Conservation (phyloP, 73 alveolate species). For the Diophrys appendiculata region DNA sequence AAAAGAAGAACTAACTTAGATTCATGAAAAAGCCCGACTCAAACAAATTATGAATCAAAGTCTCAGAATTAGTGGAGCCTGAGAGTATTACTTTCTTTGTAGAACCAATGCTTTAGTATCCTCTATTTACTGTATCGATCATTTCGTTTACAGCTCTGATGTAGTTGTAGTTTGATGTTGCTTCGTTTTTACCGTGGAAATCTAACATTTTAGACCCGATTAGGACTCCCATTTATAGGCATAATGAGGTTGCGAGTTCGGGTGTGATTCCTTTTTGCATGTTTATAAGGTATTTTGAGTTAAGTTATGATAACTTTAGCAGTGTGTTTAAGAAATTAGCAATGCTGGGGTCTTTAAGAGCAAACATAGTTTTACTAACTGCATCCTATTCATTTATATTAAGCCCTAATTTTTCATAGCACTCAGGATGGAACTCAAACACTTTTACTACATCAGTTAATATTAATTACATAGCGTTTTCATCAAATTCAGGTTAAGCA, state of each 20-base stretch:
- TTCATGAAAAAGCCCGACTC: slow-evolving; percentile 17
- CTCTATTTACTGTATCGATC: not conserved
- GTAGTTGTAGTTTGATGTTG: not conserved
- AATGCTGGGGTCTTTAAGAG: not conserved
- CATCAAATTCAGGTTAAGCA: not conserved
- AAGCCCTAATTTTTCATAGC: not conserved
- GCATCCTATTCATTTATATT: not conserved
- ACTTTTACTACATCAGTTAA: not conserved
- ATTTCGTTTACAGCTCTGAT: not conserved
- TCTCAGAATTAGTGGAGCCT: not conserved
- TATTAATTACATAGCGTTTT: not conserved
- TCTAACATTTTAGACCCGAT: not conserved
- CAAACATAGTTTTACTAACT: not conserved
- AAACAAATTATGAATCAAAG: not conserved
- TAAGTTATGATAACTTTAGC: not conserved
- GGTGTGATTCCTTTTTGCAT: not conserved
- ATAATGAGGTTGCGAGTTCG: not conserved
- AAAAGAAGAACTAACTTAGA: slow-evolving; percentile 5
- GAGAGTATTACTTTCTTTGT: not conserved
- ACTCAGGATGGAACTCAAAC: not conserved
- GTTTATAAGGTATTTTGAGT: not conserved
- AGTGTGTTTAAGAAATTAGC: not conserved
- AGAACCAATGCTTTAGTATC: not conserved
- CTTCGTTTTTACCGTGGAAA: not conserved
- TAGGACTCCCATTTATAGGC: not conserved